A percentile compares a stretch with the other conserved stretches of the same genome.
Evolutionary conservation across 2,329 filamentous ascomycete genomes (phyloP).

Genomic region (Penicillium sp.): DNA sequence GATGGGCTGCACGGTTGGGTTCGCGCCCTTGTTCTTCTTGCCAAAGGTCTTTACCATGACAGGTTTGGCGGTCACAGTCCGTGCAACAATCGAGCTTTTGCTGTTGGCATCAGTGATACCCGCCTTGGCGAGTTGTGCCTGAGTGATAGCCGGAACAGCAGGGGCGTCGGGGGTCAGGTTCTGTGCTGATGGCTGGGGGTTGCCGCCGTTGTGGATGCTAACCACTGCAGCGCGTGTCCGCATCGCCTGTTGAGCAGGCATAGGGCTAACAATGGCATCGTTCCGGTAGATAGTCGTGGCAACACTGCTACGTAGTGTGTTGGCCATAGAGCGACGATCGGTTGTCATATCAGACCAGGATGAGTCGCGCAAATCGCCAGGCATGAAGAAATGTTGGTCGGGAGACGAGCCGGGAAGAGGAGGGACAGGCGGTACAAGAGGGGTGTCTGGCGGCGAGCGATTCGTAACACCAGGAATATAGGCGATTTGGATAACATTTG

Average conservation of each 20-base stretch:
- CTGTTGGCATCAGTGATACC: slow-evolving; percentile 37
- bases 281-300: slow-evolving; percentile 94
- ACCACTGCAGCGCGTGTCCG: slow-evolving; percentile 90
- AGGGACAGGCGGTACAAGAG: slow-evolving; percentile 89
- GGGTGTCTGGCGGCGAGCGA: slow-evolving; percentile 81
- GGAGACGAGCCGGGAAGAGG: slow-evolving; percentile 75
- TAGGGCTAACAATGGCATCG: slow-evolving; percentile 78
- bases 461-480: slow-evolving; percentile 98
- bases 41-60: slow-evolving; percentile 49
- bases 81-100: slow-evolving; percentile 51
- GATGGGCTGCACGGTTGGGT: slow-evolving; percentile 24
- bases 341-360: slow-evolving; percentile 80
- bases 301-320: slow-evolving; percentile 66
- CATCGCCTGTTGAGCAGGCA: slow-evolving; percentile 83
- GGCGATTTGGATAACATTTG: slow-evolving; percentile 98
- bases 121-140: slow-evolving; percentile 47
- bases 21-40: slow-evolving; percentile 33
- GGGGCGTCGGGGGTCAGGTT: slow-evolving; percentile 56
- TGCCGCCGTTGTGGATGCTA: slow-evolving; percentile 78
- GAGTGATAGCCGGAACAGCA: slow-evolving; percentile 73
- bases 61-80: slow-evolving; percentile 49
- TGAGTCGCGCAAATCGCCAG: slow-evolving; percentile 86
- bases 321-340: slow-evolving; percentile 55
- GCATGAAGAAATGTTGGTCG: slow-evolving; percentile 92
- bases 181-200: slow-evolving; percentile 47